Evolutionary conservation across 2,329 filamentous ascomycete species (phyloP), one percentile per base, ranked within the genome.

Genomic region (Venturia nashicola): DNA sequence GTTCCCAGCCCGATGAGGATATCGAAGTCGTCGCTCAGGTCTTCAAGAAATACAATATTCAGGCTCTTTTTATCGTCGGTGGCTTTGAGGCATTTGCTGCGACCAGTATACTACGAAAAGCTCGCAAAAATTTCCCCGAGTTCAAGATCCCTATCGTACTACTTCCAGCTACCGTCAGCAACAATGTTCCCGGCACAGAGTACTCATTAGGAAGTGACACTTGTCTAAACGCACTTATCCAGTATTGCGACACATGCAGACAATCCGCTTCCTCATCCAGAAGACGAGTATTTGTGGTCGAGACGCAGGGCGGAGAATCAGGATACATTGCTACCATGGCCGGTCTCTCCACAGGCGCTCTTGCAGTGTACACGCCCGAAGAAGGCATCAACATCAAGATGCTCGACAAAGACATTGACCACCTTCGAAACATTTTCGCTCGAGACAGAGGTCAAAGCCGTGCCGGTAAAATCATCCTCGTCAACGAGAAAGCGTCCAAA

Each of bases 51-150:
- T 94, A 95, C 80, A 85, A 89, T 67, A 92, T 99, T 68, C 91
- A 99, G 71, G 92, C 88, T 0, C 81, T 99, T 3, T 96, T 97
- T 75, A 83, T 96, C 61, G 84, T 97, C 61, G 94, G 94, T 70
- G 94, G 94, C 1, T 99, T 99, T 70, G 94, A 99, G 77, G 94
- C 92, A 1, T 99, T 95, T 80, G 95, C 94, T 65, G 88, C 94
- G 2, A 83, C 97, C 42, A 90, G 89, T 55, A 89, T 97, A 75
- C 82, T 99, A 66, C 87, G 92, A 69, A 85, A 90, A 77, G 91
- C 88, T 16, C 83, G 91, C 64, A 82, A 85, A 43, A 77, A 90
- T 66, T 96, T 89, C 76, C 86, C 90, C 12, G 87, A 89, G 1
- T 89, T 99, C 72, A 91, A 90, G 75, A 97, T 99, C 67, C 94